Evolutionary conservation across 1,284 basidiomycete species (phyloP).

Genomic region (Neolentinus lepideus): DNA sequence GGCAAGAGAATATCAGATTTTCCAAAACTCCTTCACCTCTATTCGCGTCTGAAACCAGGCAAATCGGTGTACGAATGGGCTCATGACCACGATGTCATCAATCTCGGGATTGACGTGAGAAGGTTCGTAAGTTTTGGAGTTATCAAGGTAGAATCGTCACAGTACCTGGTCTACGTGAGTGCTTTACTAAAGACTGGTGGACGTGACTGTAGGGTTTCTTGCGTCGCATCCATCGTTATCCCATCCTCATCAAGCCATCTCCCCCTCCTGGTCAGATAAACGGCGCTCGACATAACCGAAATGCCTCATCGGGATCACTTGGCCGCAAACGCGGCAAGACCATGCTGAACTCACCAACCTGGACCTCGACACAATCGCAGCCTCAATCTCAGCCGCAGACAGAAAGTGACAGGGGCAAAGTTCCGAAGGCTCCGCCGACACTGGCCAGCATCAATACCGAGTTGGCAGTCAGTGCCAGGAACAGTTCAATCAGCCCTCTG

Average conservation of each 20-base stretch:
- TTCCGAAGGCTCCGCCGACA: conserved; percentile 2
- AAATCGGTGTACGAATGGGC: conserved; percentile 89
- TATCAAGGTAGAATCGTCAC: conserved; percentile 67
- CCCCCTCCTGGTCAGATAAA: background rate
- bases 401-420: background rate
- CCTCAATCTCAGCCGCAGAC: background rate
- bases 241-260: conserved; percentile 49
- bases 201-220: conserved; percentile 70
- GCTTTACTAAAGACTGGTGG: background rate
- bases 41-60: conserved; percentile 82
- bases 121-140: conserved; percentile 97
- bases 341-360: background rate
- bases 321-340: conserved; percentile 1
- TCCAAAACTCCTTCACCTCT: conserved; percentile 80
- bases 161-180: background rate
- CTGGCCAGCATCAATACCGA: background rate
- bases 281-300: background rate
- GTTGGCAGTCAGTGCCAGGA: background rate
- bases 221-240: conserved; percentile 89
- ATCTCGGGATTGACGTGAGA: conserved; percentile 81
- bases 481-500: background rate
- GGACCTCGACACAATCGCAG: background rate
- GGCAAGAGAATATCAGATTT: conserved; percentile 62
- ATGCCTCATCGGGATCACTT: background rate
- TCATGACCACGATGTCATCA: conserved; percentile 65